Conservation (phyloP, 768 basidiomycete species). For the Hortiboletus campestris region DNA sequence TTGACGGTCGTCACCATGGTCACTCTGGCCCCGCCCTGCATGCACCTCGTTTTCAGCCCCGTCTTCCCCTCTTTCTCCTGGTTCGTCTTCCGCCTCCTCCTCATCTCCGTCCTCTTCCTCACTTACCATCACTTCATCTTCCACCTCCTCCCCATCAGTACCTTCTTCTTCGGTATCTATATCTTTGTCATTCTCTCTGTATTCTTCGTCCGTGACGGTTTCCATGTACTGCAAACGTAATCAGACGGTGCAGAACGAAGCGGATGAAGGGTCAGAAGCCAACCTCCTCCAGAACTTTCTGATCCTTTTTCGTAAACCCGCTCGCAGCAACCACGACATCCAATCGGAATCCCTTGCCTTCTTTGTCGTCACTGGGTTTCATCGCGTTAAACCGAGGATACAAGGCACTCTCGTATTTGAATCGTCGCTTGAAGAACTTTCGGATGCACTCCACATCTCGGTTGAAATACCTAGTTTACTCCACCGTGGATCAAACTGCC, state of each 20-base stretch:
- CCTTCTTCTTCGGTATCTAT: conserved; percentile 37
- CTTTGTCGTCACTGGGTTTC: conserved; percentile 31
- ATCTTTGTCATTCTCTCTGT: conserved; percentile 28
- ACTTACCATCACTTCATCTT: conserved; percentile 28
- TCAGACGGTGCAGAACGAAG: conserved; percentile 18
- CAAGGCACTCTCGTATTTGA: conserved; percentile 86
- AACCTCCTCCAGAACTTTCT: conserved; percentile 83
- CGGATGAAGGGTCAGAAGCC: conserved; percentile 29
- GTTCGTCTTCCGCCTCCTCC: conserved; percentile 38
- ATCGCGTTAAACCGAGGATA: conserved; percentile 78
- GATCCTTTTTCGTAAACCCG: conserved; percentile 85
- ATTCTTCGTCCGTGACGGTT: conserved; percentile 40
- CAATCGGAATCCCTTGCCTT: conserved; percentile 61
- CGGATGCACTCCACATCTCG: conserved; percentile 97
- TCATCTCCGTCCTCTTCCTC: conserved; percentile 34
- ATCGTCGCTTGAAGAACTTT: conserved; percentile 86
- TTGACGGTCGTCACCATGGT: conserved; percentile 8
- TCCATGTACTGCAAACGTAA: conserved; percentile 62
- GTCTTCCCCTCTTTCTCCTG: conserved; percentile 34
- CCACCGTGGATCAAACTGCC: conserved; percentile 9
- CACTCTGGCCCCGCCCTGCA: not conserved
- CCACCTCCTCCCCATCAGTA: conserved; percentile 39
- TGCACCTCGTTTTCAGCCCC: conserved; percentile 31
- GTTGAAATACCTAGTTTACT: conserved; percentile 85
- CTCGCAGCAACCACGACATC: conserved; percentile 94